Evolutionary conservation across 2,329 filamentous ascomycete genomes (phyloP).

Genomic region (Fusarium mangiferae): DNA sequence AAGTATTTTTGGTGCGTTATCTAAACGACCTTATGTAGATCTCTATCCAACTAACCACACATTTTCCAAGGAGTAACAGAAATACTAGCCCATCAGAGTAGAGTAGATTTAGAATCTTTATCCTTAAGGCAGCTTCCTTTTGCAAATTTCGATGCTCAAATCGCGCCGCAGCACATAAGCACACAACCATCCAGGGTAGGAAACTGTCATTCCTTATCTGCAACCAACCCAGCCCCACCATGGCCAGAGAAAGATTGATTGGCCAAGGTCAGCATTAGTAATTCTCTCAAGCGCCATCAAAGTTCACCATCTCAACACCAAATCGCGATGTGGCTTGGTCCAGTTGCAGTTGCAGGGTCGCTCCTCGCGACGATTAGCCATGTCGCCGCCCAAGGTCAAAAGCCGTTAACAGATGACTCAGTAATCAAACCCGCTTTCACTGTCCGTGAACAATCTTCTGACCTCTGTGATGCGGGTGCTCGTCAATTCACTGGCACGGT

Average conservation of each 20-base stretch:
- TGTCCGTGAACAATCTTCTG: constrained; percentile 6
- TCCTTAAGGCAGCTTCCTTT: rapidly evolving
- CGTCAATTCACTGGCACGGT: constrained; percentile 25
- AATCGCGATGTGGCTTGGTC: neutral
- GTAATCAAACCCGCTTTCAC: neutral
- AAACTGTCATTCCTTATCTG: rapidly evolving
- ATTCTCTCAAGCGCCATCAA: neutral
- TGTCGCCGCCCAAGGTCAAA: neutral
- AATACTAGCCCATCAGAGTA: rapidly evolving
- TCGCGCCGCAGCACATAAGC: neutral
- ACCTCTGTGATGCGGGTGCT: constrained; percentile 25
- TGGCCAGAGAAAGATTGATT: neutral
- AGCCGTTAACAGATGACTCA: neutral
- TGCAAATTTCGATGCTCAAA: too few species aligned
- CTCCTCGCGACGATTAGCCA: neutral
- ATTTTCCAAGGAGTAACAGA: neutral
- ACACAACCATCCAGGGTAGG: neutral
- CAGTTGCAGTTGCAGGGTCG: neutral
- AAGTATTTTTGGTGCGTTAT: rapidly evolving
- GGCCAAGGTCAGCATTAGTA: neutral
- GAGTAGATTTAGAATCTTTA: rapidly evolving
- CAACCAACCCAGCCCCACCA: neutral
- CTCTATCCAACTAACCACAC: rapidly evolving
- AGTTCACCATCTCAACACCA: neutral
- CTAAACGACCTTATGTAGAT: rapidly evolving